Evolutionary conservation across 78 protist species (phyloP).

Genomic region (Tieghemostelium lacteum): DNA sequence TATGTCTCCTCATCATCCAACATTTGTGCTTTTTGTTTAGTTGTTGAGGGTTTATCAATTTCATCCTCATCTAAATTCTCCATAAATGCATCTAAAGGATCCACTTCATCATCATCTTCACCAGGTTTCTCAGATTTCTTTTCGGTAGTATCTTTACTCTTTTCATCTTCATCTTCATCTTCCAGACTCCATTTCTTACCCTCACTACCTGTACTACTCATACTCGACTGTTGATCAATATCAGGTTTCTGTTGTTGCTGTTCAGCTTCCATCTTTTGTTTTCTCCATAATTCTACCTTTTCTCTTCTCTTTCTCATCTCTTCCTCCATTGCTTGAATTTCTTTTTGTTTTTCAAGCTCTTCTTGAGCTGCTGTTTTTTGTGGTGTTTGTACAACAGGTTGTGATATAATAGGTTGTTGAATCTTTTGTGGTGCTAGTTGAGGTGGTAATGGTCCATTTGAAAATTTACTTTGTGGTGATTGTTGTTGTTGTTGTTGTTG

Average conservation of each 20-base stretch:
- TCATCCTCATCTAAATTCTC: constrained; percentile 27
- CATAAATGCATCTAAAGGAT: constrained; percentile 92
- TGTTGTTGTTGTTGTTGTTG: background rate
- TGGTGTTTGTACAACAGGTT: no score
- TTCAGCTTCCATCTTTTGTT: constrained; percentile 49
- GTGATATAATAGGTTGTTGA: no score
- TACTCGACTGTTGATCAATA: background rate
- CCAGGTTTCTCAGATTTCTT: background rate
- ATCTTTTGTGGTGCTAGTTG: constrained; percentile 14
- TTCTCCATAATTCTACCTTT: constrained; percentile 75
- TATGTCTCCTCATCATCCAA: constrained; percentile 25
- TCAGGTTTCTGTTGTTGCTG: background rate
- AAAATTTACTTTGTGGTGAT: background rate
- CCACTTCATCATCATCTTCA: constrained; percentile 83
- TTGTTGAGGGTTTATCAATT: background rate
- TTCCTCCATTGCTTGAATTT: constrained; percentile 34
- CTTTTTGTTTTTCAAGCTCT: constrained; percentile 34
- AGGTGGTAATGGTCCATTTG: background rate
- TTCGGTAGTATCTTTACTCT: background rate
- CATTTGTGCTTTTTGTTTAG: constrained; percentile 6
- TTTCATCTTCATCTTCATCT: constrained; percentile 14
- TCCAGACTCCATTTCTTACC: constrained; percentile 66
- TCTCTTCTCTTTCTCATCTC: constrained; percentile 80
- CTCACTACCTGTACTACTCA: no score
- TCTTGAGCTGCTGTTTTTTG: no score